phyloP scores from a whole-genome alignment of 441 rosid genomes.

The Gossypium lobatum region DNA sequence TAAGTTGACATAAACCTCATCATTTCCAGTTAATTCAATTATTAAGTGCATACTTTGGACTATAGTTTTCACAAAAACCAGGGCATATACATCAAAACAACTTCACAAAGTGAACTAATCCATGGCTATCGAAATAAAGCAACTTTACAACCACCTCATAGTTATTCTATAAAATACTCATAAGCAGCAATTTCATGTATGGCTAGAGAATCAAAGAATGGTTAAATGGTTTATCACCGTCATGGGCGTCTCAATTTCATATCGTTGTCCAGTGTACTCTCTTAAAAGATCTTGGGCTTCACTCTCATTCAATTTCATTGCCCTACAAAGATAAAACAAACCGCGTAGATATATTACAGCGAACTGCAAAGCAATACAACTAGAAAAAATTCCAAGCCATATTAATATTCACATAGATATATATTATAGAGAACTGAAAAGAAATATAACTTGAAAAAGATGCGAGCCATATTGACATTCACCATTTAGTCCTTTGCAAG shows the following conservation, averaged over 20 bases:
- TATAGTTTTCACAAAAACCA: conserved; percentile 3
- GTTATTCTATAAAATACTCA: not conserved
- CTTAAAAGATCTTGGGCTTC: conserved; percentile 59
- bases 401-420: conserved; percentile 12
- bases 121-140: not conserved
- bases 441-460: conserved; percentile 14
- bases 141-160: not conserved
- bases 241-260: conserved; percentile 68
- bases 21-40: not conserved
- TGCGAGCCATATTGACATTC: conserved; percentile 12
- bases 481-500: conserved; percentile 91
- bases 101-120: not conserved
- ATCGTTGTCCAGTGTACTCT: conserved; percentile 63
- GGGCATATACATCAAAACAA: not conserved
- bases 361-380: conserved; percentile 11
- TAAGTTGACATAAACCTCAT: not conserved
- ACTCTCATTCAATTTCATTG: conserved; percentile 55
- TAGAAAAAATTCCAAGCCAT: conserved; percentile 5
- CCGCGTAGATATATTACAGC: not conserved
- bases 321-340: conserved; percentile 42
- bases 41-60: not conserved
- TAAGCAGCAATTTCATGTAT: not conserved
- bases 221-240: conserved; percentile 46
- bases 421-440: conserved; percentile 5
- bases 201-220: conserved; percentile 20